Conservation (phyloP, 78 protist genomes). For the slime mould (Dictyostelium discoideum) region dicty_2.7 NC_007088.5:6277001-6277500, state of each 20-base stretch:
- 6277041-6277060: not conserved
- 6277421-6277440: slow-evolving; percentile 59
- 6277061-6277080: not conserved
- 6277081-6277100: not conserved
- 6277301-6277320: slow-evolving; percentile 83
- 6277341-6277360: slow-evolving; percentile 91
- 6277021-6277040: not conserved
- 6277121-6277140: slow-evolving; percentile 49
- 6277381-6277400: slow-evolving; percentile 80
- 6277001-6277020: not conserved
- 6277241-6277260: slow-evolving; percentile 79
- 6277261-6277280: slow-evolving; percentile 84
- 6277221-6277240: slow-evolving; percentile 85
- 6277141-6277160: slow-evolving; percentile 62
- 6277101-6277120: slow-evolving; percentile 15
- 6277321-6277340: slow-evolving; percentile 65
- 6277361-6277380: slow-evolving; percentile 88
- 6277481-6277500: slow-evolving; percentile 81
- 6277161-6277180: slow-evolving; percentile 86
- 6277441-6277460: slow-evolving; percentile 78
- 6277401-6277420: slow-evolving; percentile 84
- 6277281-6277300: slow-evolving; percentile 79
- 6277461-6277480: slow-evolving; percentile 84
- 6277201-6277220: slow-evolving; percentile 83
- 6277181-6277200: slow-evolving; percentile 82